phyloP scores from a whole-genome alignment of 257 asterid species.

The Gentiana macrophylla region DNA sequence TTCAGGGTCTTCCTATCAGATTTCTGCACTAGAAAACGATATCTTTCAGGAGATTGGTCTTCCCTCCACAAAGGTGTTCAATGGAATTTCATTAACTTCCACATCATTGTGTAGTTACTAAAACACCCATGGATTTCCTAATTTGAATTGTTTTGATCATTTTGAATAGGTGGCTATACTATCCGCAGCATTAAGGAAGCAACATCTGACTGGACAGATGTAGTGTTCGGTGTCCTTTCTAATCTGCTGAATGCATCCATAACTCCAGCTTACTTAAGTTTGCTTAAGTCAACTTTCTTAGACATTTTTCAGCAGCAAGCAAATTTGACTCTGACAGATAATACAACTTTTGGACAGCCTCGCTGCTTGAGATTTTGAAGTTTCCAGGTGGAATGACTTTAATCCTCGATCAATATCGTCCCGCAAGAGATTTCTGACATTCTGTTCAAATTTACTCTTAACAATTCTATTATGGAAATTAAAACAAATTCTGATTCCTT shows the following conservation, averaged over 20 bases:
- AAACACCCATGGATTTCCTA: neutral
- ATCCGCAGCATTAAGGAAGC: conserved; percentile 51
- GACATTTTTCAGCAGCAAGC: conserved; percentile 50
- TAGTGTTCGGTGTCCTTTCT: conserved; percentile 67
- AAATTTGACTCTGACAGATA: conserved; percentile 63
- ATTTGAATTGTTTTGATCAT: conserved; percentile 11
- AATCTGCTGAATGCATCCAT: conserved; percentile 39
- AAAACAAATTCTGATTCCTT: conserved; percentile 47
- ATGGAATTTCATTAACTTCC: too few species aligned
- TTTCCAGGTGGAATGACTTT: conserved; percentile 74
- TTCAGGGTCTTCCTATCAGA: conserved; percentile 49
- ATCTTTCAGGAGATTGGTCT: conserved; percentile 60
- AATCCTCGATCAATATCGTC: conserved; percentile 34
- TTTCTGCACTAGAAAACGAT: conserved; percentile 62
- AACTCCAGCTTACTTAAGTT: conserved; percentile 31
- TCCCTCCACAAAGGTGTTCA: conserved; percentile 58
- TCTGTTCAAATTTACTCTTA: conserved; percentile 61
- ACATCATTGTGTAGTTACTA: too few species aligned
- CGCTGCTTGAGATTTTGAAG: conserved; percentile 58
- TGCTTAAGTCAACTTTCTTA: conserved; percentile 47
- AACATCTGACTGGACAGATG: conserved; percentile 53
- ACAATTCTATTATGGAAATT: conserved; percentile 61
- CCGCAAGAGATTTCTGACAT: conserved; percentile 25
- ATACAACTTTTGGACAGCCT: conserved; percentile 54
- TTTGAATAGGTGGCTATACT: conserved; percentile 57